Evolutionary conservation across 306 rosid genomes (phyloP).

Genomic region (Cyamopsis tetragonoloba): DNA sequence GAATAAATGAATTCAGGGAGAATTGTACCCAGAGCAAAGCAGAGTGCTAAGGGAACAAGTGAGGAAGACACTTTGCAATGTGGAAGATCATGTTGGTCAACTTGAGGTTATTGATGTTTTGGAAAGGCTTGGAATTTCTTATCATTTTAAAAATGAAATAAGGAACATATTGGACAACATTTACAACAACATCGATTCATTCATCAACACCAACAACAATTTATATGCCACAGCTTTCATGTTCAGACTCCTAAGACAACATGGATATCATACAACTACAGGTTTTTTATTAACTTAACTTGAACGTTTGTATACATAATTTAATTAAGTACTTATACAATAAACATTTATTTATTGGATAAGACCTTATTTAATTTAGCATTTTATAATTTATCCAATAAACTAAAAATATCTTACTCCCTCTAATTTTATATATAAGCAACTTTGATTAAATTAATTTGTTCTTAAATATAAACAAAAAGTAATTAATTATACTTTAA

Average conservation of each 20-base stretch:
- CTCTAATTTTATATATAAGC: too few relatives aligned
- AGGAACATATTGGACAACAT: neutral
- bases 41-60: neutral
- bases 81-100: neutral
- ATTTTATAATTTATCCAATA: too few relatives aligned
- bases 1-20: neutral
- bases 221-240: neutral
- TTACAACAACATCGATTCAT: neutral
- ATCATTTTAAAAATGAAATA: neutral
- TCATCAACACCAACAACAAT: neutral
- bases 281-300: too few relatives aligned
- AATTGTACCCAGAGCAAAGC: neutral
- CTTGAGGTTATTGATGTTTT: neutral
- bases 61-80: neutral
- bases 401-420: too few relatives aligned
- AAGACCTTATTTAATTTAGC: too few relatives aligned
- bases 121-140: neutral
- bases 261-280: neutral
- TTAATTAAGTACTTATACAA: too few relatives aligned
- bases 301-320: too few relatives aligned
- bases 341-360: too few relatives aligned
- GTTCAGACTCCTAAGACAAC: neutral
- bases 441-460: too few relatives aligned
- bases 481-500: too few relatives aligned
- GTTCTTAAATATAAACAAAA: too few relatives aligned